phyloP scores from a whole-genome alignment of 208 protist genomes.

The Trypanosoma melophagium region DNA sequence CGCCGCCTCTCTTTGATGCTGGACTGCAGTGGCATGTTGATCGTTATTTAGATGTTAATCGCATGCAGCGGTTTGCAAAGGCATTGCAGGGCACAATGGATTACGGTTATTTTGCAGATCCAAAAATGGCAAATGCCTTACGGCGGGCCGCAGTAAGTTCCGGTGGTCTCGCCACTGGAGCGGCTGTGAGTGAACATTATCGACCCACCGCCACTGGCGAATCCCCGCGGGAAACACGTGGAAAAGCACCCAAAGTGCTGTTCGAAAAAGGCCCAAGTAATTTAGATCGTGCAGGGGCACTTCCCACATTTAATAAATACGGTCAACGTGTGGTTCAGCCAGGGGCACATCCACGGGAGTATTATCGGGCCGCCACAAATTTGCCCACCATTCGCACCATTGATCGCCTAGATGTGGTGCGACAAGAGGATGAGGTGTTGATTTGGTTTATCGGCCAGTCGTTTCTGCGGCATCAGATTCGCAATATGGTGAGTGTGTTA shows the following conservation, averaged over 20 bases:
- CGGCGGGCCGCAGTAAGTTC: slow-evolving; percentile 49
- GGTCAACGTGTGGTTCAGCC: slow-evolving; percentile 69
- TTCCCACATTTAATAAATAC: slow-evolving; percentile 86
- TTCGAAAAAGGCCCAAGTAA: slow-evolving; percentile 60
- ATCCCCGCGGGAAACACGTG: slow-evolving; percentile 29
- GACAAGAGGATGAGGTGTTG: slow-evolving; percentile 87
- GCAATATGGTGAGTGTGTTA: slow-evolving; percentile 85
- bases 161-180: slow-evolving; percentile 34
- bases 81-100: slow-evolving; percentile 77
- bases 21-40: slow-evolving; percentile 89
- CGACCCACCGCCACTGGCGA: slow-evolving; percentile 34
- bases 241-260: slow-evolving; percentile 56
- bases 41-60: slow-evolving; percentile 71
- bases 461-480: slow-evolving; percentile 87
- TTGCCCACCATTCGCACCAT: slow-evolving; percentile 83
- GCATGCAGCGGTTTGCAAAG: slow-evolving; percentile 79
- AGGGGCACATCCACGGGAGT: slow-evolving; percentile 64
- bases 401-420: slow-evolving; percentile 76
- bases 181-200: slow-evolving; percentile 52
- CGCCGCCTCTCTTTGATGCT: slow-evolving; percentile 83
- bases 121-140: slow-evolving; percentile 84
- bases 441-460: slow-evolving; percentile 86
- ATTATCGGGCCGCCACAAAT: slow-evolving; percentile 63
- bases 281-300: slow-evolving; percentile 62
- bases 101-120: slow-evolving; percentile 85